Percentiles rank a stretch among this genome's conserved stretches.
Conservation (phyloP, 2,329 filamentous ascomycete genomes). For the Neonectria coccinea region DNA sequence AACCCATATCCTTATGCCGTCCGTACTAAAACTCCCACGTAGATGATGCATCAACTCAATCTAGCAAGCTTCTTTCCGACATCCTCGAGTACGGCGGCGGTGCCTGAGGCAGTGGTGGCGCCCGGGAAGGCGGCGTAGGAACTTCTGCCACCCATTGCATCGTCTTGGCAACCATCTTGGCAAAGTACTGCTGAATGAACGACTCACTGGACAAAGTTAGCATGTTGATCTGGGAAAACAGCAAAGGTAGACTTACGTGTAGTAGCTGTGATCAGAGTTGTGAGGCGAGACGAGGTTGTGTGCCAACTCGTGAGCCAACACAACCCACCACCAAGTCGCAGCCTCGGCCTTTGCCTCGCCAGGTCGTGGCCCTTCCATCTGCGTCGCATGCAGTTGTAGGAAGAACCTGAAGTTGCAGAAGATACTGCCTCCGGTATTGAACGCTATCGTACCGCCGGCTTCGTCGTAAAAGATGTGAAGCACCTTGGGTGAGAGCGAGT, state of each 20-base stretch:
- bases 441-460: conserved; percentile 84
- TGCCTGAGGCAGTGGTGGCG: conserved; percentile 16
- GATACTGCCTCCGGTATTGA: conserved; percentile 87
- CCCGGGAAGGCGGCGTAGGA: conserved; percentile 23
- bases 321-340: conserved; percentile 91
- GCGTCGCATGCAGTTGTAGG: conserved; percentile 76
- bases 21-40: conserved; percentile 32
- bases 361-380: conserved; percentile 52
- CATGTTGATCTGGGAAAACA: conserved; percentile 2
- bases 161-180: conserved; percentile 72
- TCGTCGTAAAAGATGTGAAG: conserved; percentile 92
- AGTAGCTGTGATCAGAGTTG: conserved; percentile 83
- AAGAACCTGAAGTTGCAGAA: conserved; percentile 97
- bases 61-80: conserved; percentile 38
- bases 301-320: conserved; percentile 94
- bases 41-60: conserved; percentile 32
- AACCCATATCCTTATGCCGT: conserved; percentile 17
- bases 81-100: conserved; percentile 23
- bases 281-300: conserved; percentile 90
- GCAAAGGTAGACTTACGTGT: conserved; percentile 67
- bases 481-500: conserved; percentile 74
- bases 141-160: conserved; percentile 49
- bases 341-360: conserved; percentile 73
- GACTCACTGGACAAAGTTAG: conserved; percentile 67
- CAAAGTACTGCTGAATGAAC: conserved; percentile 82